Conservation (phyloP, 2,329 filamentous ascomycete genomes). For the Claviceps sp. region DNA sequence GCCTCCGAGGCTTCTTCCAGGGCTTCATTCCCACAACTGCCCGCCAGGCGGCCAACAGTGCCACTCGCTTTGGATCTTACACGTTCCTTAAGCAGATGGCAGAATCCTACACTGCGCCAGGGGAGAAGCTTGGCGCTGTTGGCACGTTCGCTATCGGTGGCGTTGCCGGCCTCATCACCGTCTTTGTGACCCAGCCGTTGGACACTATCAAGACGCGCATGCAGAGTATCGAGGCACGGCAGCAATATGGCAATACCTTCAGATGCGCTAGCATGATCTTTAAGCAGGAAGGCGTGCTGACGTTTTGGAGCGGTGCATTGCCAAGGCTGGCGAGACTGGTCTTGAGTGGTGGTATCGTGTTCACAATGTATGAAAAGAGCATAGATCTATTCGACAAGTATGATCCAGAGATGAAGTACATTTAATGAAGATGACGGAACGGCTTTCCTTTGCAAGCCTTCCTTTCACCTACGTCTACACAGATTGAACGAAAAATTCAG, state of each 20-base stretch:
- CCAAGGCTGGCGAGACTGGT: constrained; percentile 75
- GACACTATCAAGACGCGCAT: constrained; percentile 96
- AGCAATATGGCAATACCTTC: constrained; percentile 75
- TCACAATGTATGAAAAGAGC: constrained; percentile 96
- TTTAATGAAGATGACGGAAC: constrained; percentile 34
- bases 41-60: constrained; percentile 86
- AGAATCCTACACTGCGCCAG: constrained; percentile 81
- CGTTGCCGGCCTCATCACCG: constrained; percentile 79
- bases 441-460: neutral
- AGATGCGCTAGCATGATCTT: constrained; percentile 73
- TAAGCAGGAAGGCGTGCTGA: constrained; percentile 75
- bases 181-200: constrained; percentile 61
- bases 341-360: constrained; percentile 90
- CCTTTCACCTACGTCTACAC: neutral
- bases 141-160: constrained; percentile 88
- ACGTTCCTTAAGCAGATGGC: constrained; percentile 83
- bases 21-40: constrained; percentile 92
- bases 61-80: constrained; percentile 81
- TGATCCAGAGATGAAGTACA: constrained; percentile 74
- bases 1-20: constrained; percentile 87
- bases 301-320: constrained; percentile 88
- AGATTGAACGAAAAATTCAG: no score
- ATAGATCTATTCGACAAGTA: constrained; percentile 73
- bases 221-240: constrained; percentile 83
- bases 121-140: constrained; percentile 80